A percentile compares a stretch with the other conserved stretches of the same genome.
Conservation (phyloP, 2,329 filamentous ascomycete species). For the Didymellaceae sp. region DNA sequence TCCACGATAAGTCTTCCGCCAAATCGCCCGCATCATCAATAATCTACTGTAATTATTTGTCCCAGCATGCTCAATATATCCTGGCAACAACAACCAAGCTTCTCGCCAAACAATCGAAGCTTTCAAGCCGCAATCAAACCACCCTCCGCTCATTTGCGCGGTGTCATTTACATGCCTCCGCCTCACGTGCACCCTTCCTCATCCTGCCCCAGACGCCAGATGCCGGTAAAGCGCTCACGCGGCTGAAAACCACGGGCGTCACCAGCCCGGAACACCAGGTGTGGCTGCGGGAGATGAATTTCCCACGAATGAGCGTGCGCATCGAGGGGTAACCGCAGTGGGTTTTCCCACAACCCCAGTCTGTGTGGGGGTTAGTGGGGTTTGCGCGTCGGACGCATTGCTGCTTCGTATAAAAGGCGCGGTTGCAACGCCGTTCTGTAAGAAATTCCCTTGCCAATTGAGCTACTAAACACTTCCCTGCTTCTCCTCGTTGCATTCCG, state of each 20-base stretch:
- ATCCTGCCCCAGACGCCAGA: no score
- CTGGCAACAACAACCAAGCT: background rate
- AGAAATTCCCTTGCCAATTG: background rate
- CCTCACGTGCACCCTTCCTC: constrained; percentile 8
- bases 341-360: constrained; percentile 4
- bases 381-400: background rate
- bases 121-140: constrained; percentile 15
- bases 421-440: background rate
- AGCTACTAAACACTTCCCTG: background rate
- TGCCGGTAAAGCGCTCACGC: constrained; percentile 17
- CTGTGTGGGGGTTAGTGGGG: constrained; percentile 1
- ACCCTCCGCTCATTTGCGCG: background rate
- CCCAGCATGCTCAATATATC: no score
- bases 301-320: constrained; percentile 26
- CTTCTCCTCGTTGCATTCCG: background rate
- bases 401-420: constrained; percentile 3
- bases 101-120: constrained; percentile 14
- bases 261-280: constrained; percentile 2
- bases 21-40: no score
- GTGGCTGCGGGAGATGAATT: constrained; percentile 18
- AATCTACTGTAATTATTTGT: no score
- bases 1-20: no score
- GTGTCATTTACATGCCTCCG: background rate
- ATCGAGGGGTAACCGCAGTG: constrained; percentile 11
- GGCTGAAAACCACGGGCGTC: constrained; percentile 6